Base-by-base conservation (phyloP, 1,139 yeast species). In the Lodderomyces margitis region DNA sequence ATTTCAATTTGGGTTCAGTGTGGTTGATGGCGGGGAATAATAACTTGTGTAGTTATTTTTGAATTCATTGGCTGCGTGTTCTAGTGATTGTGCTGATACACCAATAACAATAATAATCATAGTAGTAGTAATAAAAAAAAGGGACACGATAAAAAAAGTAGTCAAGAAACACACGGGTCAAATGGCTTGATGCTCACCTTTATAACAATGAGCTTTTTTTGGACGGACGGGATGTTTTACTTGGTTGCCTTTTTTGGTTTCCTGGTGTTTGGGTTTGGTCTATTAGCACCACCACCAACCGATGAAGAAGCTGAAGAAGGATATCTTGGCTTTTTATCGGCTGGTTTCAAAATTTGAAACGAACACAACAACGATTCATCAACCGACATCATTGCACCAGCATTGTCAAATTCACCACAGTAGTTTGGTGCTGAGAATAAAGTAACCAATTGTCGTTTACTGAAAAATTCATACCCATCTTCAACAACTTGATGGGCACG, bases 321-420 rank as follows among this genome's bases (percentile, higher is more conserved):
- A 56, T 66, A 72, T 66, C 86, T 83, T 52, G 86, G 85, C 51
- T 63, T 65, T 78, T 92, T 92, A 64, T 92, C 98, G 38, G 98
- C 97, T 28, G 98, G 98, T 68, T 92, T 92, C 64, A 92, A 80
- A 58, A 92, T 91, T 69, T 92, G 98, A 85, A 92, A 92, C 14
- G 97, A 89, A 73, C 98, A 92, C 57, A 92, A 77, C 59, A 92
- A 78, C 62, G 92, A 83, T 66, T 91, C 97, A 64, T 92, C 98
- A 43, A 92, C 98, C 57, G 95, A 83, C 98, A 92, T 92, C 96
- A 92, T 91, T 30, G 98, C 98, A 56, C 98, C 98, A 8, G 97
- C 97, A 63, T 92, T 92, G 65, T 92, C 97, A 62, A 92, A 92
- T 67, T 92, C 98, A 53, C 98, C 98, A 78, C 98, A 92, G 64